A percentile compares a stretch with the other conserved stretches of the same genome.
These are phyloP conservation scores for Podaxis sp. DNA, from an alignment of 768 basidiomycete genomes.

Conservation along the genomic window DNA sequence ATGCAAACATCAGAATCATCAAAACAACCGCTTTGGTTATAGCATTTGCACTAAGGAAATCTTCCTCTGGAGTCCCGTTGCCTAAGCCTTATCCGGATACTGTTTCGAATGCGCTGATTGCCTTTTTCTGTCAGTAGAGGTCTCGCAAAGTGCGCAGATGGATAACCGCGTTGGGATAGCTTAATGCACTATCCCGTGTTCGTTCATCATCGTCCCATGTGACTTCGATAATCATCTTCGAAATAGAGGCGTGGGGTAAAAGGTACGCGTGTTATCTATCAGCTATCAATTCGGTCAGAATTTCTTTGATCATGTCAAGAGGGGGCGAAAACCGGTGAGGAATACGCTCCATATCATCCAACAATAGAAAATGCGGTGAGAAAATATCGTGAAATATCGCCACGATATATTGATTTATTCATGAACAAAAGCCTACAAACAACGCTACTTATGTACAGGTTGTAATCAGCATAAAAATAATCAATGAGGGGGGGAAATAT, in stretches of 20 bases:
- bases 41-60: not conserved
- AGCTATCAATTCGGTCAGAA: not conserved
- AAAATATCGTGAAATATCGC: slow-evolving; percentile 5
- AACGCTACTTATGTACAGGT: slow-evolving; percentile 8
- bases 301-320: no score
- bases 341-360: not conserved
- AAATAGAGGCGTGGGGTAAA: not conserved
- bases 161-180: not conserved
- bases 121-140: not conserved
- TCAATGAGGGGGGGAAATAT: not conserved
- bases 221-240: not conserved
- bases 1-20: not conserved
- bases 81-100: not conserved
- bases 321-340: no score
- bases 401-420: slow-evolving; percentile 10
- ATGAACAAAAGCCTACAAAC: slow-evolving; percentile 12
- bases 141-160: not conserved
- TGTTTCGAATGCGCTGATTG: not conserved
- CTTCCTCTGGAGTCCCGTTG: not conserved
- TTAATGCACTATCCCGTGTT: not conserved
- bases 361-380: not conserved
- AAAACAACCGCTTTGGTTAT: not conserved
- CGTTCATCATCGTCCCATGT: not conserved
- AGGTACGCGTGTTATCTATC: not conserved
- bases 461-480: slow-evolving; percentile 8